Base-by-base conservation (phyloP, 2,329 filamentous ascomycete genomes). In the Penicillium concentricum region DNA sequence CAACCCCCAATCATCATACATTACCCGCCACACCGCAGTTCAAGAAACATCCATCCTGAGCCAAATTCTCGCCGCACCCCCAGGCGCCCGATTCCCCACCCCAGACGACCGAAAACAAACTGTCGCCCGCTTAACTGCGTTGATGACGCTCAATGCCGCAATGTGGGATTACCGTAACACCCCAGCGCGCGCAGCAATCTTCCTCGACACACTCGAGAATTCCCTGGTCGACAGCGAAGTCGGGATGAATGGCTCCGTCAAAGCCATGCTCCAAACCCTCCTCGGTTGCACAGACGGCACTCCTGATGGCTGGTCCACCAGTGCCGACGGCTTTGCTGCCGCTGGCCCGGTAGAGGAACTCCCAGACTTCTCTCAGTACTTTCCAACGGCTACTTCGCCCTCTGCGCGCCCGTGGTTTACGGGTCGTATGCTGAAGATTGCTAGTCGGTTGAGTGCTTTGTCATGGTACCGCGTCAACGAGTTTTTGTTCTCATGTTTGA, bases 111-210 rank as follows among this genome's bases (percentile, higher is more conserved):
- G 73, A n/a, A 76, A 75, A 56, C 73, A 76, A 57, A 72, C 74
- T 47, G 67, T 76, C 42, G 64, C 73, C 20, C 70, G 73, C 20
- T 54, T 76, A 1, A 71, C 69, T 12, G 63, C 69, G 1, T 49
- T 76, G 30, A 70, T 76, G 48, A 74, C 71, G 52, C 61, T 76
- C 47, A 76, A 76, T 55, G 69, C 69, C 5, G 73, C 69, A 5
- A 63, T 76, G 12, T 77, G 74, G 74, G 73, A 77, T 59, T 75
- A 76, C 49, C 68, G 75, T 16, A 66, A 68, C 37, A 67, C 70
- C 9, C 61, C 65, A 0, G 57, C 54, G 8, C 64, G 63, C 34
- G 68, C 65, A 13, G 71, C 71, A 22, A 59, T 61, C 6, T 77
- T 76, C 54, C 67, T 76, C n/a, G 47, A 46, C 30, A 70, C 67